These are phyloP conservation scores for Thelonectria discophora DNA, from an alignment of 2,329 filamentous ascomycete species.

Conservation along the genomic window DNA sequence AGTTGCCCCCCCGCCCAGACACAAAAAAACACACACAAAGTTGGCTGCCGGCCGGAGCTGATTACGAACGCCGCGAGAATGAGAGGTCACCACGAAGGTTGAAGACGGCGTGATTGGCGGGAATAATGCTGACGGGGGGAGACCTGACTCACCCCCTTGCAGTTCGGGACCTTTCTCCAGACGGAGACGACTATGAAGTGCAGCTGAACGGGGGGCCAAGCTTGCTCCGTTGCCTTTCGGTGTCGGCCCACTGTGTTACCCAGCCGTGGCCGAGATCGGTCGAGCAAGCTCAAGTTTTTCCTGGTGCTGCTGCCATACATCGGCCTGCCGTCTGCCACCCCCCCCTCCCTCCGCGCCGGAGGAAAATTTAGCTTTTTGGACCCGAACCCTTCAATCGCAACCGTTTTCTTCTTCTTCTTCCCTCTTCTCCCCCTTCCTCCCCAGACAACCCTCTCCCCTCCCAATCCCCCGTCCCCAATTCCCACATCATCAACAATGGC, in stretches of 20 bases:
- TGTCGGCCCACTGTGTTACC: conserved; percentile 29
- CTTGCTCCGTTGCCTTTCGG: conserved; percentile 26
- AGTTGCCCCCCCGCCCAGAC: not conserved
- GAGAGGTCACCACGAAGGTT: conserved; percentile 1
- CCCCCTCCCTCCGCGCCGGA: conserved; percentile 22
- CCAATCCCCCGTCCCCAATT: conserved; percentile 27
- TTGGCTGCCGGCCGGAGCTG: too few relatives aligned
- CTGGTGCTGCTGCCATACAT: not conserved
- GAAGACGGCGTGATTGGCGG: conserved; percentile 7
- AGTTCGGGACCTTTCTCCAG: conserved; percentile 1
- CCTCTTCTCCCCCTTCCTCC: conserved; percentile 43
- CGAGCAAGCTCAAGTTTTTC: conserved; percentile 1
- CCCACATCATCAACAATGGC: conserved; percentile 70
- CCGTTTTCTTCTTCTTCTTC: conserved; percentile 22
- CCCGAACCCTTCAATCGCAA: conserved; percentile 39
- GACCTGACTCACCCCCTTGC: conserved; percentile 1
- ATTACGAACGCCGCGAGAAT: conserved; percentile 15
- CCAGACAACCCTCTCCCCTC: conserved; percentile 39
- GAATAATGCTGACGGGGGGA: not conserved
- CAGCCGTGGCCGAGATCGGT: conserved; percentile 42
- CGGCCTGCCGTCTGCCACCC: not conserved
- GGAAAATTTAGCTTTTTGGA: conserved; percentile 38
- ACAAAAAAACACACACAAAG: not conserved
- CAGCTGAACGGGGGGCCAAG: not conserved
- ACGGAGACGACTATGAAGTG: not conserved